Evolutionary conservation across 202 grass and related monocot species (phyloP), one percentile per base, ranked within the genome.

Genomic region (Zoysia matrella): DNA sequence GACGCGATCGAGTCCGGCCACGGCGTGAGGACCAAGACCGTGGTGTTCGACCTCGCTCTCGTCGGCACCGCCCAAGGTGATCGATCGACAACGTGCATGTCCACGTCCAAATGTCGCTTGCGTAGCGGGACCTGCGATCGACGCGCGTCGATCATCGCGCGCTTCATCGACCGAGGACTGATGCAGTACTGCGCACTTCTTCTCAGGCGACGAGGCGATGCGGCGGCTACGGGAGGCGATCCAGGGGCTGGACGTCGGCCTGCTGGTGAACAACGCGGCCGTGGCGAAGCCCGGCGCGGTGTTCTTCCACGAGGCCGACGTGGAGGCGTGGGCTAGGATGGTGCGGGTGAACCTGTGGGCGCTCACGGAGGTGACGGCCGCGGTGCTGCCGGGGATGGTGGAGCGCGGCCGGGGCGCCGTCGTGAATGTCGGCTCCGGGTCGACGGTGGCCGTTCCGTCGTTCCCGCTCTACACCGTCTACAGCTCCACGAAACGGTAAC

Each of bases 191-290:
- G 18, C 4, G 9, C 30, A 36, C 30, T 53, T 4, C 13, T 12
- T 2, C 11, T 64, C 46, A 64, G 79, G 48, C 0, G 86, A 89
- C 36, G 51, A 62, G 57, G 85, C 51, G 51, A 40, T 87, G 43
- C 4, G 11, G 44, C 44, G 11, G 51, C 51, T 92, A 6, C 56
- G 39, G 81, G 73, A 80, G 66, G 60, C 60, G 0, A 64, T 92
- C 44, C 16, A 69, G 9, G 84, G 75, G 69, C 67, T 90, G 11
- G 92, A 94, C 72, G 84, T 94, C 0, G 89, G 89, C 7, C 1
- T 94, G 13, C 73, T 94, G n/a, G 73, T 94, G 39, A 94, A 94
- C 83, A 94, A 94, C 49, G 89, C 92, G 7, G 86, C 80, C 2
- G 53, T 82, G 3, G 65, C 61, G 5, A 80, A 67, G 60, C 92